Percentiles rank a stretch among this genome's conserved stretches.
Evolutionary conservation across 768 basidiomycete genomes (phyloP).

Genomic region (Cyclocybe aegerita): DNA sequence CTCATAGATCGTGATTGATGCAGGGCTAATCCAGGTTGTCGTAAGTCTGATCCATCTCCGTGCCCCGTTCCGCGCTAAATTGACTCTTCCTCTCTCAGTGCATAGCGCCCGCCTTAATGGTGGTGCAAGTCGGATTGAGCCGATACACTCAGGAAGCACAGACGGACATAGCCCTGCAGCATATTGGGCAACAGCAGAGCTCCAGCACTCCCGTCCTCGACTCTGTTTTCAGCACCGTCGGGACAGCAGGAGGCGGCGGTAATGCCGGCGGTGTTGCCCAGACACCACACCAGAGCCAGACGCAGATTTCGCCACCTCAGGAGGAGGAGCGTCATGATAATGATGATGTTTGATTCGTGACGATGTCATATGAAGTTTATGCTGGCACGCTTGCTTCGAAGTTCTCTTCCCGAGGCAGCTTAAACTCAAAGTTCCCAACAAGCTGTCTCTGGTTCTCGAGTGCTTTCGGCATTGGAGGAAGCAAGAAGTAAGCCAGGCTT

Average conservation of each 20-base stretch:
- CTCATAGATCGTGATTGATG: conserved; percentile 16
- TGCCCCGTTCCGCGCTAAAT: background rate
- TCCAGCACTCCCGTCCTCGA: conserved; percentile 20
- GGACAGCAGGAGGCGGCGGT: background rate
- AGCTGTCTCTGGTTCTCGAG: too few relatives aligned
- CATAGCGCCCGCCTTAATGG: conserved; percentile 23
- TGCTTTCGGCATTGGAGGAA: too few relatives aligned
- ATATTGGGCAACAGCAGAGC: conserved; percentile 1
- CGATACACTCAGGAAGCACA: conserved; percentile 3
- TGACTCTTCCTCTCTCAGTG: conserved; percentile 8
- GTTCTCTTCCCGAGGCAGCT: background rate
- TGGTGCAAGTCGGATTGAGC: conserved; percentile 18
- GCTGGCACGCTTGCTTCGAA: background rate
- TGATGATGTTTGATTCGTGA: background rate
- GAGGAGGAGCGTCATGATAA: background rate
- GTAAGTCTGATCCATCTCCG: conserved; percentile 8
- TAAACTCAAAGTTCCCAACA: too few relatives aligned
- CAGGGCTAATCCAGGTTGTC: conserved; percentile 20
- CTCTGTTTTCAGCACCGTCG: conserved; percentile 18
- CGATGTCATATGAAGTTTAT: background rate
- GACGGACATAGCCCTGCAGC: background rate
- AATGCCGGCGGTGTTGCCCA: background rate
- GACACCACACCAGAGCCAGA: conserved; percentile 2
- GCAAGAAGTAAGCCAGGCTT: too few relatives aligned
- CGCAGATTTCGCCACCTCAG: background rate